Percentiles rank a stretch among this genome's conserved stretches.
phyloP scores from a whole-genome alignment of 257 asterid species.

The Solanum dulcamara region DNA sequence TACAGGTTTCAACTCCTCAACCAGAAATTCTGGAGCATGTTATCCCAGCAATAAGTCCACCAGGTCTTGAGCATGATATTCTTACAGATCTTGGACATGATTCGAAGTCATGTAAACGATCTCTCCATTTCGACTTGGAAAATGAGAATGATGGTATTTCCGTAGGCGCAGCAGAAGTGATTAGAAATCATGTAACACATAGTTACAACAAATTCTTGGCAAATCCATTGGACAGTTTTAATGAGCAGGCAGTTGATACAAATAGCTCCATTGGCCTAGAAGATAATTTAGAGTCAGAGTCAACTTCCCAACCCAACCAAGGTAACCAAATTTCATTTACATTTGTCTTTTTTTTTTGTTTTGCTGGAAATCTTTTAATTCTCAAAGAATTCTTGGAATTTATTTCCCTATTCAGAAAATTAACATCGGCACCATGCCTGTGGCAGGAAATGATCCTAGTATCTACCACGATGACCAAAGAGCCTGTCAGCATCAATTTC shows the following conservation, averaged over 20 bases:
- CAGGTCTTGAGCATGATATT: background rate
- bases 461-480: background rate
- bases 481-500: background rate
- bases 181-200: background rate
- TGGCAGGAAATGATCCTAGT: background rate
- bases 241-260: background rate
- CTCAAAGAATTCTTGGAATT: background rate
- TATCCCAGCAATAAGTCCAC: background rate
- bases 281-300: background rate
- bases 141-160: background rate
- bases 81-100: background rate
- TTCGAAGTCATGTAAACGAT: conserved; percentile 1
- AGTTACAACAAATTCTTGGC: background rate
- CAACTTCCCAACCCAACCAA: background rate
- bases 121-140: conserved; percentile 10
- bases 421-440: background rate
- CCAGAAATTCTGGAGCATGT: conserved; percentile 11
- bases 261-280: background rate
- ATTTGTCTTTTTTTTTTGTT: background rate
- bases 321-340: background rate
- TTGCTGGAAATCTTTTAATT: background rate
- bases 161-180: background rate
- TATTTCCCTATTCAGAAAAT: background rate
- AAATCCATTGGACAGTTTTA: background rate
- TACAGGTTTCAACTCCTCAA: conserved; percentile 15